phyloP scores from a whole-genome alignment of 352 stramenopile genomes.

The Phytopythium delawarense region DNA sequence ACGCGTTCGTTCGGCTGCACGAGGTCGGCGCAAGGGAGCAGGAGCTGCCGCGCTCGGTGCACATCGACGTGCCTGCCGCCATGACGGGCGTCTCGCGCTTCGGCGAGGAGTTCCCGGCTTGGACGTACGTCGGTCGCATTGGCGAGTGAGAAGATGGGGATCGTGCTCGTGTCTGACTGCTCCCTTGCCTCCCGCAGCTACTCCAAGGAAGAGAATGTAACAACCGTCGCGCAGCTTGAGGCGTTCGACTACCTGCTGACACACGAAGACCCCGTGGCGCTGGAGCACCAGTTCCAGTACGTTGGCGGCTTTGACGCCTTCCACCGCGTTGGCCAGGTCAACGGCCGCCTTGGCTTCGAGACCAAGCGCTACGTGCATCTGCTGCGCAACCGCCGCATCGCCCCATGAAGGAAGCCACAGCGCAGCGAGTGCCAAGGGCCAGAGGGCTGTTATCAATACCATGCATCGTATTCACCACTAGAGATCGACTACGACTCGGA shows the following conservation, averaged over 20 bases:
- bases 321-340: slow-evolving; percentile 26
- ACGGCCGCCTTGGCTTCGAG: slow-evolving; percentile 37
- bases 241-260: slow-evolving; percentile 71
- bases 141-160: neutral
- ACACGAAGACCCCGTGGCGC: slow-evolving; percentile 22
- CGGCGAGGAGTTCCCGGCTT: slow-evolving; percentile 69
- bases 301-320: slow-evolving; percentile 48
- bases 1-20: slow-evolving; percentile 64
- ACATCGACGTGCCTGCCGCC: slow-evolving; percentile 92
- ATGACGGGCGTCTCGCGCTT: slow-evolving; percentile 94
- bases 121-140: slow-evolving; percentile 41
- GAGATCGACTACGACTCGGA: neutral
- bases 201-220: slow-evolving; percentile 68
- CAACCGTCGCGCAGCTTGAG: slow-evolving; percentile 34
- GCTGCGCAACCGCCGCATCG: slow-evolving; percentile 37
- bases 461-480: neutral
- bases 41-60: slow-evolving; percentile 41
- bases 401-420: neutral
- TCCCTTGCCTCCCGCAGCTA: slow-evolving; percentile 35
- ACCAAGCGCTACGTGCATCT: slow-evolving; percentile 51
- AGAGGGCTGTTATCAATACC: neutral
- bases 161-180: neutral
- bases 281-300: slow-evolving; percentile 44
- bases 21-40: slow-evolving; percentile 28
- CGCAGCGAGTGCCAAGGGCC: too few relatives aligned